Base-by-base conservation (phyloP, 2,329 filamentous ascomycete species). In the Alternaria sp. region DNA sequence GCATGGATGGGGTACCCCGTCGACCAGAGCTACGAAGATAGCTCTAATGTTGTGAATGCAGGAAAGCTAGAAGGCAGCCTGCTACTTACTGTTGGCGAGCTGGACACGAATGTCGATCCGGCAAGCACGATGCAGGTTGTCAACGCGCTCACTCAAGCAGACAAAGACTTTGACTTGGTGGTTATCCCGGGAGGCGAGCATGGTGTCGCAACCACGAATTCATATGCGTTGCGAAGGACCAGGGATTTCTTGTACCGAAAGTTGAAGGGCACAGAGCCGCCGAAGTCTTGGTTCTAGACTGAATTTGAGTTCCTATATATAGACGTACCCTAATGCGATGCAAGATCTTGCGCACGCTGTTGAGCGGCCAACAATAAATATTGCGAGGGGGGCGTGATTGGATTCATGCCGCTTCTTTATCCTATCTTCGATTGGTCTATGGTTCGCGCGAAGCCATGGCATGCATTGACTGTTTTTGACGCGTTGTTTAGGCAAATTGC, bases 21-120 rank as follows among this genome's bases (percentile, higher is more conserved):
- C 38, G 38, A 41, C 38, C 38, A 68, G 51, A 61, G 61, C 41
- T 73, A 74, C 55, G 63, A 64, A 32, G 70, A 69, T 12, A 66
- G 57, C 32, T 73, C 69, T 4, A 73, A 72, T 54, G 67, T 70
- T 52, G 69, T 64, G 4, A 64, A 72, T 57, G 69, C 69, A 30
- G 46, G 54, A 38, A 66, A 63, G 36, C 54, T 73, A 36, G 11
- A 64, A 54, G 57, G 63, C n/a, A 63, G 57, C 6, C 38, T 70
- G 39, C 55, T 67, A 53, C 67, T 67, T 18, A 68, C 57, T 26
- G 69, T 73, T 30, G 78, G 75, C 66, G 79, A 81, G 58, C 66
- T 72, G 62, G 75, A 69, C 48, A 66, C 58, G 38, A 81, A 72
- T 51, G 71, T 73, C 6, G 70, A 73, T 63, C 71, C 70, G 18